Evolutionary conservation across 768 basidiomycete genomes (phyloP).

Genomic region (Cyathus striatus): DNA sequence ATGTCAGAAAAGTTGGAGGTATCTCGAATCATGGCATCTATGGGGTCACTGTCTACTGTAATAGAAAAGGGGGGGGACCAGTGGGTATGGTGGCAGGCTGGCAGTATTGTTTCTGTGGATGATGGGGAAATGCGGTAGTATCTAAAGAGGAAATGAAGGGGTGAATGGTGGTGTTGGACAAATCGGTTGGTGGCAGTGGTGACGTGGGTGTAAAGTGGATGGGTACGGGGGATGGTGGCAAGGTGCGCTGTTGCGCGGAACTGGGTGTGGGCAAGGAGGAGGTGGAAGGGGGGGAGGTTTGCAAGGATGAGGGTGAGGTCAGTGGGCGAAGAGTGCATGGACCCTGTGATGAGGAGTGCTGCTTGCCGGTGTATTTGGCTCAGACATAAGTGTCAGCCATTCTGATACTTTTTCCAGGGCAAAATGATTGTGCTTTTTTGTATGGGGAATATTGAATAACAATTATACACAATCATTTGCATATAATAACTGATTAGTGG

Average conservation of each 20-base stretch:
- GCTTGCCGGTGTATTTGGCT: slow-evolving; percentile 6
- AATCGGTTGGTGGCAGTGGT: neutral
- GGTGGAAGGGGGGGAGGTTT: slow-evolving; percentile 12
- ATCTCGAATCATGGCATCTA: slow-evolving; percentile 6
- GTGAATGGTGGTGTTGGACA: slow-evolving; percentile 5
- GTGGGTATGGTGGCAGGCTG: neutral
- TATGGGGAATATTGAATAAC: no score
- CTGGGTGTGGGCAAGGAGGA: slow-evolving; percentile 8
- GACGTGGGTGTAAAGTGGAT: slow-evolving; percentile 13
- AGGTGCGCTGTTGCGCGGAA: slow-evolving; percentile 12
- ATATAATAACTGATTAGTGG: no score
- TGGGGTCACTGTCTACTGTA: slow-evolving; percentile 4
- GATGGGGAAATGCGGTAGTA: neutral
- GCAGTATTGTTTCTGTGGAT: slow-evolving; percentile 5
- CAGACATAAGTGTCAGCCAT: no score
- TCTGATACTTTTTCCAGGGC: no score
- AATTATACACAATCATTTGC: no score
- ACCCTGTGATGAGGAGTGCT: slow-evolving; percentile 10
- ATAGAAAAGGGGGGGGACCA: neutral
- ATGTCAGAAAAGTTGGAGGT: slow-evolving; percentile 5
- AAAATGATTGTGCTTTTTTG: no score
- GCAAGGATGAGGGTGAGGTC: slow-evolving; percentile 15
- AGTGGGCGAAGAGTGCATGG: slow-evolving; percentile 8
- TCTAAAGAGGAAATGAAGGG: slow-evolving; percentile 5
- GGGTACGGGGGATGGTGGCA: slow-evolving; percentile 11